Conservation (phyloP, 441 rosid species). For the Aleurites moluccanus region DNA sequence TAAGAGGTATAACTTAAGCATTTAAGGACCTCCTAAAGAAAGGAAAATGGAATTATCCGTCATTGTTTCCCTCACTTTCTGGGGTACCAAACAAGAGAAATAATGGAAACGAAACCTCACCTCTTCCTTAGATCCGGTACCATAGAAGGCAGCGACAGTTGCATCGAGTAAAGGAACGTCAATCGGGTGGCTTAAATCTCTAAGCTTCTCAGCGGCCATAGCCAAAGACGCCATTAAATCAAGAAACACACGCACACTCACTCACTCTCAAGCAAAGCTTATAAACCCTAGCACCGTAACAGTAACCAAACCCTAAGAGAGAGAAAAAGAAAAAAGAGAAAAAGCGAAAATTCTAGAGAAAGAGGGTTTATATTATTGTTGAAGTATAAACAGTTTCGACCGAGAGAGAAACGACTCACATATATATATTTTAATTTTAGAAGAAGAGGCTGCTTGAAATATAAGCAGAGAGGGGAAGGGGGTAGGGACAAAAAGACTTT, state of each 20-base stretch:
- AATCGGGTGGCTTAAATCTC: conserved; percentile 95
- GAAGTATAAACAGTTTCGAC: conserved; percentile 7
- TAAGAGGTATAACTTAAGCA: background rate
- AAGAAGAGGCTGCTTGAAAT: conserved; percentile 69
- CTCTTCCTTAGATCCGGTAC: conserved; percentile 99
- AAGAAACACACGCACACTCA: conserved; percentile 1
- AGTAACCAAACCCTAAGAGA: conserved; percentile 50
- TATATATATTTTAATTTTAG: conserved; percentile 20
- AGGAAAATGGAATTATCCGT: background rate
- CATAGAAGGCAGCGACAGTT: conserved; percentile 98
- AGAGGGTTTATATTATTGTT: conserved; percentile 25
- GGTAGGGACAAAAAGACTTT: conserved; percentile 33
- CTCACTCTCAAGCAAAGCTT: background rate
- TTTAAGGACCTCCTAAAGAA: background rate
- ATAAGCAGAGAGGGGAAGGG: conserved; percentile 73
- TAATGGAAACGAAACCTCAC: conserved; percentile 39
- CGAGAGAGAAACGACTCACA: background rate
- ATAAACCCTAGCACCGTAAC: conserved; percentile 40
- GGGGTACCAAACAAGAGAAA: background rate
- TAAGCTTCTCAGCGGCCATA: conserved; percentile 97
- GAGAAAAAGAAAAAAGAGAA: conserved; percentile 23
- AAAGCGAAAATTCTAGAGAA: conserved; percentile 35
- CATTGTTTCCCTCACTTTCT: conserved; percentile 13
- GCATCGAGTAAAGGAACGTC: conserved; percentile 96
- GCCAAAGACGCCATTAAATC: conserved; percentile 35